These are phyloP conservation scores for Chalaropsis thielavioides DNA, from an alignment of 2,329 filamentous ascomycete species.

Conservation along the genomic window DNA sequence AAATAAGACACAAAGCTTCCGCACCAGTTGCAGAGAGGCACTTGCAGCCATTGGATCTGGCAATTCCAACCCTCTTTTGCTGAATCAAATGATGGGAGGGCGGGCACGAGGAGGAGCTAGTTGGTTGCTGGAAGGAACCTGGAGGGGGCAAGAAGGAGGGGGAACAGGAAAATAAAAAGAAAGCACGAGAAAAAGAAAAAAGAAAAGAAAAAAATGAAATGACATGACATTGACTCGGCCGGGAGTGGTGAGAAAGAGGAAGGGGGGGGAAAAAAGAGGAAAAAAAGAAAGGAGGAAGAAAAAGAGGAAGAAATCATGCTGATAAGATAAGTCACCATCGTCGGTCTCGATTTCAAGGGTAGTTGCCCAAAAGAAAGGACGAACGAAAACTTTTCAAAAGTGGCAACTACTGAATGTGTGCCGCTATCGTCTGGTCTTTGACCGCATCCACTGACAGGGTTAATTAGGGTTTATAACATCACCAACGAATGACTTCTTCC, in stretches of 20 bases:
- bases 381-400: background rate
- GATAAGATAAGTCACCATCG: background rate
- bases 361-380: background rate
- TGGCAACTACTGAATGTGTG: background rate
- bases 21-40: background rate
- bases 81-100: background rate
- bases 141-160: background rate
- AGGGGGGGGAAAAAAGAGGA: background rate
- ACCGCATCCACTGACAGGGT: background rate
- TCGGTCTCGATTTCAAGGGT: background rate
- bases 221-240: constrained; percentile 1
- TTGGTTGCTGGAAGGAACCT: background rate
- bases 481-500: background rate
- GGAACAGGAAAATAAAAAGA: background rate
- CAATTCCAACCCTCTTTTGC: background rate
- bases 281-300: background rate
- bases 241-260: background rate
- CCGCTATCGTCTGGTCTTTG: background rate
- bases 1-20: constrained; percentile 2
- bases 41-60: background rate
- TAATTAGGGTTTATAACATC: background rate
- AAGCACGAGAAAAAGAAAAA: background rate
- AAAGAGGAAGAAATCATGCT: background rate
- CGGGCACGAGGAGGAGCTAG: background rate
- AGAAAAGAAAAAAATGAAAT: background rate